Percentiles rank a stretch among this genome's conserved stretches.
Conservation (phyloP, 768 basidiomycete species). For the Boletellus ananiceps region DNA sequence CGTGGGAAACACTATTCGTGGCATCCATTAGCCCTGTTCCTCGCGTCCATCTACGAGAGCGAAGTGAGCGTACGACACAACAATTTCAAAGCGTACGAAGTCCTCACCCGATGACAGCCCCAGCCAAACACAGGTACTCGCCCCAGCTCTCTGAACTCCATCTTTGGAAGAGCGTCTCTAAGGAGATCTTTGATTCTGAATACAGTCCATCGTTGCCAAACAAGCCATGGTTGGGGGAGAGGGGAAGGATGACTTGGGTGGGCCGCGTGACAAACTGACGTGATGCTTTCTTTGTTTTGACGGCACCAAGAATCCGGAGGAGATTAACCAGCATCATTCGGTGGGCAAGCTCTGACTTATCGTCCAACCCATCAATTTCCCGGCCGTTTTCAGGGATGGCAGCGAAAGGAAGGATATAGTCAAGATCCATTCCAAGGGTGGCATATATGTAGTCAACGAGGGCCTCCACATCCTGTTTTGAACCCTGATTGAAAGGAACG, state of each 20-base stretch:
- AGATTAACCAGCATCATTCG: constrained; percentile 98
- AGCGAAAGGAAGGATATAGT: constrained; percentile 98
- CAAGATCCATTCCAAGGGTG: constrained; percentile 91
- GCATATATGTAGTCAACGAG: constrained; percentile 98
- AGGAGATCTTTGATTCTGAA: constrained; percentile 95
- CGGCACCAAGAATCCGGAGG: constrained; percentile 91
- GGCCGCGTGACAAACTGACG: constrained; percentile 96
- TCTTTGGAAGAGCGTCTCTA: constrained; percentile 97
- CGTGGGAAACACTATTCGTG: constrained; percentile 91
- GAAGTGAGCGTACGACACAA: constrained; percentile 7
- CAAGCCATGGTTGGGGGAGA: constrained; percentile 96
- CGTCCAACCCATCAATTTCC: constrained; percentile 95
- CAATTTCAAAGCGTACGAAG: constrained; percentile 4
- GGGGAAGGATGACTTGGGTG: constrained; percentile 95
- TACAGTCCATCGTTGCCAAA: constrained; percentile 98
- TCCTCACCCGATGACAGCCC: constrained; percentile 92
- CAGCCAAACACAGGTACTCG: constrained; percentile 95
- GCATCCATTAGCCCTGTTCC: constrained; percentile 97
- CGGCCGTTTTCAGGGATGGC: constrained; percentile 98
- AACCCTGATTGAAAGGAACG: constrained; percentile 98
- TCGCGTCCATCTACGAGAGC: constrained; percentile 77
- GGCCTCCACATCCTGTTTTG: constrained; percentile 97
- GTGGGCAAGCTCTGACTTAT: constrained; percentile 96
- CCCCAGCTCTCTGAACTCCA: constrained; percentile 99
- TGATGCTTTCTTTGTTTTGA: constrained; percentile 97